Evolutionary conservation across 805 yeast genomes (phyloP).

Genomic region (Starmerella khaoyaiensis): DNA sequence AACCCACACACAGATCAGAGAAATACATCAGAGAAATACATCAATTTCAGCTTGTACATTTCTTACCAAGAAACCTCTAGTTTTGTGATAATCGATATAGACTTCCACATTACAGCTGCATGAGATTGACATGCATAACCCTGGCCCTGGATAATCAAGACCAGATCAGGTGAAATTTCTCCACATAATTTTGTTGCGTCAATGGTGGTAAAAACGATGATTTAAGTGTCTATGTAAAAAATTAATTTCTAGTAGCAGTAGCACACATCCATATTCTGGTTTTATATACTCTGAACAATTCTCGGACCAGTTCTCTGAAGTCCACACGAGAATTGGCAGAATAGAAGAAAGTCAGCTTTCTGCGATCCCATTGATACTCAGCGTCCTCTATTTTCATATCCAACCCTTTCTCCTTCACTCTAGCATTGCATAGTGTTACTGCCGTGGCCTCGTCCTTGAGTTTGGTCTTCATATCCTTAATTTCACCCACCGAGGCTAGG

Average conservation of each 20-base stretch:
- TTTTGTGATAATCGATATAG: too few species aligned
- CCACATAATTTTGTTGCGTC: background rate
- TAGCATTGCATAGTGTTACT: slow-evolving; percentile 47
- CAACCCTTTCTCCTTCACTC: slow-evolving; percentile 36
- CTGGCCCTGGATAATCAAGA: too few species aligned
- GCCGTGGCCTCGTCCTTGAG: slow-evolving; percentile 59
- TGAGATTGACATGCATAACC: too few species aligned
- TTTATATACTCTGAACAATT: slow-evolving; percentile 59
- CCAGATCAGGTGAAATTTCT: too few species aligned
- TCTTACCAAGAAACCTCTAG: too few species aligned
- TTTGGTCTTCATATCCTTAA: slow-evolving; percentile 45
- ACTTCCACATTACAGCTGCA: too few species aligned
- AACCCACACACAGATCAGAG: too few species aligned
- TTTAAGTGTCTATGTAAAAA: background rate
- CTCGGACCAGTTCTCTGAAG: slow-evolving; percentile 64
- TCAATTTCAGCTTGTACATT: too few species aligned
- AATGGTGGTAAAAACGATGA: background rate
- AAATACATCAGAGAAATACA: too few species aligned
- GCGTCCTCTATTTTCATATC: slow-evolving; percentile 58
- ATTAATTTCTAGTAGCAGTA: slow-evolving; percentile 23
- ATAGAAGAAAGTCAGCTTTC: slow-evolving; percentile 68
- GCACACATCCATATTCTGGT: slow-evolving; percentile 87
- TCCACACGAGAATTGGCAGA: slow-evolving; percentile 54
- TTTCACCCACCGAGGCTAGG: slow-evolving; percentile 49
- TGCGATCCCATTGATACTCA: slow-evolving; percentile 75